These are phyloP conservation scores for Penicillium sp. DNA, from an alignment of 2,329 filamentous ascomycete genomes.

Conservation along the genomic window DNA sequence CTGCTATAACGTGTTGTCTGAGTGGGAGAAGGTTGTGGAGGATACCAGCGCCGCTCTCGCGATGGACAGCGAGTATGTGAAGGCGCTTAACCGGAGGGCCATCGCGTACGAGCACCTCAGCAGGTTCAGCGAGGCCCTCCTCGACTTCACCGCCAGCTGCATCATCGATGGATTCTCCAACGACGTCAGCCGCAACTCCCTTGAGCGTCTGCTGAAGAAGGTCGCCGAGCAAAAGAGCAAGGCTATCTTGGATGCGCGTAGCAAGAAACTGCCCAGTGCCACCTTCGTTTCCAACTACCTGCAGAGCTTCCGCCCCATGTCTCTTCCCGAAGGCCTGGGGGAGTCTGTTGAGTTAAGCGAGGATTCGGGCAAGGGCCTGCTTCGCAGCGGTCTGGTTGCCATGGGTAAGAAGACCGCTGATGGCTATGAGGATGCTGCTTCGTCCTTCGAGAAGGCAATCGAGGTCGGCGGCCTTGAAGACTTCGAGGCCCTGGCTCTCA, in stretches of 20 bases:
- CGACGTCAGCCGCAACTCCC: slow-evolving; percentile 79
- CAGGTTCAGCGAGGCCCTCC: slow-evolving; percentile 86
- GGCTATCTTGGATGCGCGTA: slow-evolving; percentile 76
- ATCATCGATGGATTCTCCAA: slow-evolving; percentile 98
- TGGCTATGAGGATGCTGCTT: slow-evolving; percentile 83
- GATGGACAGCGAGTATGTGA: slow-evolving; percentile 94
- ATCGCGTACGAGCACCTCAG: slow-evolving; percentile 94
- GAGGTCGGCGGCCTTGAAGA: slow-evolving; percentile 77
- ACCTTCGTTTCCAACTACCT: slow-evolving; percentile 99
- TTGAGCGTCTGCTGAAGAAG: slow-evolving; percentile 93
- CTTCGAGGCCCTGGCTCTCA: slow-evolving; percentile 87
- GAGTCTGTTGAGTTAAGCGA: slow-evolving; percentile 75
- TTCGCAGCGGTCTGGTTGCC: slow-evolving; percentile 77
- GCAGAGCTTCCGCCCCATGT: slow-evolving; percentile 89
- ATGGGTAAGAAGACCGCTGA: slow-evolving; percentile 85
- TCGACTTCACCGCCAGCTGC: slow-evolving; percentile 98
- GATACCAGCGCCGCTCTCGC: slow-evolving; percentile 93
- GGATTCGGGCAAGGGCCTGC: slow-evolving; percentile 76
- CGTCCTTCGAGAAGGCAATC: slow-evolving; percentile 82
- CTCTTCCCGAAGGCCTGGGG: slow-evolving; percentile 76
- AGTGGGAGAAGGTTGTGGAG: slow-evolving; percentile 96
- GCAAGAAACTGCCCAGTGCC: slow-evolving; percentile 85
- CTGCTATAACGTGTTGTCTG: slow-evolving; percentile 87
- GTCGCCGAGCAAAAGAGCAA: slow-evolving; percentile 93
- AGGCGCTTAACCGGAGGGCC: slow-evolving; percentile 92